Evolutionary conservation across 495 filamentous ascomycete genomes (phyloP).

Genomic region (Echria macrotheca): DNA sequence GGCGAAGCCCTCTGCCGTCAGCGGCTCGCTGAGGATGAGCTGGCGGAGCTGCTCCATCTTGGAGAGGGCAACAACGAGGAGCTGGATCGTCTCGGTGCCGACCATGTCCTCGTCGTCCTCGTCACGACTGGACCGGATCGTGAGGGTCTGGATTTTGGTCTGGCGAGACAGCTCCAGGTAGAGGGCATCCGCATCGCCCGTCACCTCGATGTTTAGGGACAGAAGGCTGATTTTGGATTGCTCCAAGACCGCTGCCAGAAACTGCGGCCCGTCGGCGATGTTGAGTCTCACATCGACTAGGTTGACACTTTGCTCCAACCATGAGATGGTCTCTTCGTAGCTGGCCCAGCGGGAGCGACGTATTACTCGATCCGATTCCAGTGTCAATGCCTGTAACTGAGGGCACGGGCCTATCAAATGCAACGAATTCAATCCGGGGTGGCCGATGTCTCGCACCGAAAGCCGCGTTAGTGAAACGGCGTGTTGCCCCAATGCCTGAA

Average conservation of each 20-base stretch:
- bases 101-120: background rate
- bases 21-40: background rate
- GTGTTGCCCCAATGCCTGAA: conserved; percentile 55
- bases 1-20: no score
- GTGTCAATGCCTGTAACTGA: conserved; percentile 36
- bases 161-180: background rate
- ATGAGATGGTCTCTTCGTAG: conserved; percentile 41
- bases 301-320: conserved; percentile 51
- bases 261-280: no score
- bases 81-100: background rate
- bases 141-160: background rate
- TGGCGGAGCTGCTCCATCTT: background rate
- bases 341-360: conserved; percentile 31
- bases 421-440: conserved; percentile 43
- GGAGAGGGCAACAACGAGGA: background rate
- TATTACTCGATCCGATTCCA: background rate
- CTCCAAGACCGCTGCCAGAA: no score
- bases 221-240: no score
- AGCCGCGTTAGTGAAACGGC: conserved; percentile 51
- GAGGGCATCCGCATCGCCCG: no score
- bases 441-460: conserved; percentile 45
- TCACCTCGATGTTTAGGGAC: no score
- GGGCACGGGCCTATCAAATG: conserved; percentile 46
- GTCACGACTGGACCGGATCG: background rate
- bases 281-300: no score